phyloP scores from a whole-genome alignment of 2,329 filamentous ascomycete species.

The Sporothrix inflata region DNA sequence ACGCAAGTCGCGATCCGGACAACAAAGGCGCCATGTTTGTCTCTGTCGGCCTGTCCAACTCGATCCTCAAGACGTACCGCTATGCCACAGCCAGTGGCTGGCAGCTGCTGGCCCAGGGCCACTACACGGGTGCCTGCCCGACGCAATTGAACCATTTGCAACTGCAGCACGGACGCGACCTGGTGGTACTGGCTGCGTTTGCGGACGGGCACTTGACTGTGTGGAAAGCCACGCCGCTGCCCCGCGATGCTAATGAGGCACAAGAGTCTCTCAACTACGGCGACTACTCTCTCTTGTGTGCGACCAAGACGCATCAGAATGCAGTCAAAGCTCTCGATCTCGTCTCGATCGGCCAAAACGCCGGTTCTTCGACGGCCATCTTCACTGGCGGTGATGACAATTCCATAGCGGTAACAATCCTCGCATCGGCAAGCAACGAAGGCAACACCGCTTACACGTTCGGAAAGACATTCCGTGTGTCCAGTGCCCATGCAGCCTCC shows the following conservation, averaged over 20 bases:
- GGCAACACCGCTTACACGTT: constrained; percentile 25
- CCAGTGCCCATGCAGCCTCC: constrained; percentile 70
- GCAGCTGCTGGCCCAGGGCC: constrained; percentile 54
- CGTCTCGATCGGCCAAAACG: neutral
- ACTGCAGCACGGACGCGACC: constrained; percentile 33
- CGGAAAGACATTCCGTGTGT: constrained; percentile 44
- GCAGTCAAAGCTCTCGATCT: constrained; percentile 71
- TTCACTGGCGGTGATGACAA: constrained; percentile 89
- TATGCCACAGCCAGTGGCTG: constrained; percentile 51
- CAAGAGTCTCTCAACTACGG: constrained; percentile 33
- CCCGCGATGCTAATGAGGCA: neutral
- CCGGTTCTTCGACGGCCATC: constrained; percentile 47
- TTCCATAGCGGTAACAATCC: constrained; percentile 63
- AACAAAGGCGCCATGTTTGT: constrained; percentile 55
- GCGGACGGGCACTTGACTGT: constrained; percentile 78
- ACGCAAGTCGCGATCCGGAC: constrained; percentile 19
- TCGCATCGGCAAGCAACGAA: constrained; percentile 41
- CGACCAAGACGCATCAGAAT: constrained; percentile 66
- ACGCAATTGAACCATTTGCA: constrained; percentile 62
- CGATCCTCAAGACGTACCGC: constrained; percentile 66
- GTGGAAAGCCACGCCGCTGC: constrained; percentile 48
- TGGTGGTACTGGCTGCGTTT: constrained; percentile 66
- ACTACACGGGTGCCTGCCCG: constrained; percentile 74
- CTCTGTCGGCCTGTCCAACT: constrained; percentile 82
- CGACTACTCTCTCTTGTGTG: constrained; percentile 33